Evolutionary conservation across 2,329 filamentous ascomycete genomes (phyloP).

Genomic region (Cercospora nicotianae): DNA sequence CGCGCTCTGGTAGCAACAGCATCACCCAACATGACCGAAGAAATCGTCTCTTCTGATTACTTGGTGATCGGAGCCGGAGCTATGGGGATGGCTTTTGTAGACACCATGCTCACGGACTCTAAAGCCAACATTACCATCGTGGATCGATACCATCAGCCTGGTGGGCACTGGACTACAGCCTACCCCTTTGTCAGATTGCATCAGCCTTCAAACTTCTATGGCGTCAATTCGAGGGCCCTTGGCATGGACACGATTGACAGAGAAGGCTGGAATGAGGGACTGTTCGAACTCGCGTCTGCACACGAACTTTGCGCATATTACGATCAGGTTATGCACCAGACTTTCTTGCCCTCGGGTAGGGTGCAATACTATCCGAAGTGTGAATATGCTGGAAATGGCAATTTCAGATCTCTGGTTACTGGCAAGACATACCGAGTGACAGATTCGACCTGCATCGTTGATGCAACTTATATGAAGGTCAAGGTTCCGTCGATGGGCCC

Average conservation of each 20-base stretch:
- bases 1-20: not conserved
- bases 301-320: constrained; percentile 24
- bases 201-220: constrained; percentile 27
- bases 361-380: constrained; percentile 25
- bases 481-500: constrained; percentile 26
- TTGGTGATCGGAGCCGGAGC: not conserved
- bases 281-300: constrained; percentile 20
- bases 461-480: constrained; percentile 26
- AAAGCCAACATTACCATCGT: not conserved
- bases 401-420: constrained; percentile 17
- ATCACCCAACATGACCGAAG: not conserved
- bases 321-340: constrained; percentile 21
- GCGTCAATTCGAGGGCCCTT: constrained; percentile 26
- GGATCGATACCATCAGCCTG: constrained; percentile 19
- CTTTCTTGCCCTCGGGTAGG: constrained; percentile 24
- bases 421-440: constrained; percentile 15
- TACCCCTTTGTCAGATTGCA: constrained; percentile 29
- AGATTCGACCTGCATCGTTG: constrained; percentile 21
- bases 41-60: not conserved
- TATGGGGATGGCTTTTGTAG: not conserved
- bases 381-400: constrained; percentile 21
- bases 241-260: constrained; percentile 22
- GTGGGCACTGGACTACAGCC: constrained; percentile 28
- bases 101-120: not conserved
- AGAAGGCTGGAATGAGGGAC: constrained; percentile 26